A percentile compares a stretch with the other conserved stretches of the same genome.
phyloP scores from a whole-genome alignment of 306 rosid species.

The Styphnolobium japonicum region DNA sequence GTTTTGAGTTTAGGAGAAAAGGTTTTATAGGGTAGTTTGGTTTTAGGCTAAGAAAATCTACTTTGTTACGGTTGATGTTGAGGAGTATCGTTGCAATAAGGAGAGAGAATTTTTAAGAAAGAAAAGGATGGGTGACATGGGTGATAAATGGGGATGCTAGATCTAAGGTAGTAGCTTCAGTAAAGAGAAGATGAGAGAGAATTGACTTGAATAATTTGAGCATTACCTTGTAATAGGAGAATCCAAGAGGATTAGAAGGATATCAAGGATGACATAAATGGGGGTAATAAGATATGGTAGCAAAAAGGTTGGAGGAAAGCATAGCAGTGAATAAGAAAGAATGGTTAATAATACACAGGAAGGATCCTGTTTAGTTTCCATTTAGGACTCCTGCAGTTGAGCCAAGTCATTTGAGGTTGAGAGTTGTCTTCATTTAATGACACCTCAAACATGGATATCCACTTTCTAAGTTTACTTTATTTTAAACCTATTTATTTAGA shows the following conservation, averaged over 20 bases:
- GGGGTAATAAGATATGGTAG: background rate
- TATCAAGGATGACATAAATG: slow-evolving; percentile 13
- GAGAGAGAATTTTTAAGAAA: background rate
- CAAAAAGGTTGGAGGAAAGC: background rate
- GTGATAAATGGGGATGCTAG: slow-evolving; percentile 21
- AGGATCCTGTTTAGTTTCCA: slow-evolving; percentile 12
- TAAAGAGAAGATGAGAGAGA: background rate
- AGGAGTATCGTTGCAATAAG: background rate
- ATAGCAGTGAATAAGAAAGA: background rate
- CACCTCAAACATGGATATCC: background rate
- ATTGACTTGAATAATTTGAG: background rate
- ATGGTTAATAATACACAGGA: background rate
- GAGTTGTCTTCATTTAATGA: background rate
- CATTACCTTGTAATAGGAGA: background rate
- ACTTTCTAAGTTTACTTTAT: slow-evolving; percentile 14
- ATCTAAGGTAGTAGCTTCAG: background rate
- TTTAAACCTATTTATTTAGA: background rate
- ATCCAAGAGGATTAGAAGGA: background rate
- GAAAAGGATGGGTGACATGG: background rate
- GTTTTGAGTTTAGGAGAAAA: background rate
- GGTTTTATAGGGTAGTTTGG: background rate
- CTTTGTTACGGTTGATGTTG: background rate
- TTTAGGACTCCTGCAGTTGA: background rate
- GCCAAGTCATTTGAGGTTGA: background rate
- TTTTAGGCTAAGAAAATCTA: background rate